Base-by-base conservation (phyloP, 257 asterid genomes). In the Buddleja alternifolia region DNA sequence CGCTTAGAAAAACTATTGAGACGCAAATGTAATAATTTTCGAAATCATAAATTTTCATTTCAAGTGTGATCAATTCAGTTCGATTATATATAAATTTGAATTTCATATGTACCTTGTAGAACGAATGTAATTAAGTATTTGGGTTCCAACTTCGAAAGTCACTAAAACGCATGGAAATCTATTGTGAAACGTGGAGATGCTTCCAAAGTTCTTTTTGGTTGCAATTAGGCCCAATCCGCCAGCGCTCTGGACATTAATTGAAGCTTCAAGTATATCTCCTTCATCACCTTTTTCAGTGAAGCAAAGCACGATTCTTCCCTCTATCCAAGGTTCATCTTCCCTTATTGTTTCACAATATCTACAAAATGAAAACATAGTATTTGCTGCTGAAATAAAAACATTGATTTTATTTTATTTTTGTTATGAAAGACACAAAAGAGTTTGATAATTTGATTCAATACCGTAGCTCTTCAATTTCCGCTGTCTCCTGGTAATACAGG, bases 181-280 rank as follows among this genome's bases (percentile, higher is more conserved):
- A 64, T 1, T 15, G 32, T 45, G 19, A 29, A 20, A 72, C 7
- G 10, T 0, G 0, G 17, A 16, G 0, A 25, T 0, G 1, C 46
- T 8, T 2, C 62, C 67, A 21, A 25, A 1, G 39, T 46, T 19
- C 14, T 21, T 66, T 19, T 45, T 66, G 7, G 79, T 70, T 17
- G 76, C 69, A 32, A 80, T 77, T 20, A 83, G 37, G 23, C 88
- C 82, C 67, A 45, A 15, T 6, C 76, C 85, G 8, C 88, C 80
- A 21, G 67, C 74, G 0, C 8, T 14, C 2, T n/a, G 34, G 11
- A 77, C 70, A 12, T 0, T 14, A 11, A 1, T 7, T 10, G 24
- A 11, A 15, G 66, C 68, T 0, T 0, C 1, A 8, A 39, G 1
- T 0, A 72, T 17, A 4, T 17, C 53, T 0, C 2, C 23, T 16